Conservation (phyloP, 441 rosid species). For the Rhodomyrtus psidioides region DNA sequence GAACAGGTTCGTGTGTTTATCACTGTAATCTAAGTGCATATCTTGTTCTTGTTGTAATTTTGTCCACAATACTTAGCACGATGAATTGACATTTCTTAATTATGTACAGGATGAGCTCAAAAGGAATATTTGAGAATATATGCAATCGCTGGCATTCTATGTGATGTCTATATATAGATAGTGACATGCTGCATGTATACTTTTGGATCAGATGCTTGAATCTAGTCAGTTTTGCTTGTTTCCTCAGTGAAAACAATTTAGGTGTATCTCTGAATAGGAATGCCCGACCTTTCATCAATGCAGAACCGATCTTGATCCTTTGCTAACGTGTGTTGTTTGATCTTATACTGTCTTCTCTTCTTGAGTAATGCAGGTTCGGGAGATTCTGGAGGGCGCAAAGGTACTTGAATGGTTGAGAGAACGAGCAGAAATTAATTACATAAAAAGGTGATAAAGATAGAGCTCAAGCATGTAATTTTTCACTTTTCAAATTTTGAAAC, state of each 20-base stretch:
- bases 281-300: not conserved
- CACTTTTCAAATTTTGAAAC: not conserved
- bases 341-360: not conserved
- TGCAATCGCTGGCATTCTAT: not conserved
- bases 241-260: not conserved
- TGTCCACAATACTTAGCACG: not conserved
- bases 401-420: slow-evolving; percentile 95
- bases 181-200: not conserved
- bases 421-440: slow-evolving; percentile 57
- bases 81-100: not conserved
- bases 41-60: not conserved
- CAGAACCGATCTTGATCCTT: not conserved
- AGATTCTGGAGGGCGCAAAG: slow-evolving; percentile 85
- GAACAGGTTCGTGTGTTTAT: slow-evolving; percentile 55
- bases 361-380: slow-evolving; percentile 57
- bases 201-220: not conserved
- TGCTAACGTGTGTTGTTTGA: not conserved
- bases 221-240: not conserved
- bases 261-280: not conserved
- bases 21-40: not conserved
- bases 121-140: not conserved
- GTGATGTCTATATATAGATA: not conserved
- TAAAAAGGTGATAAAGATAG: slow-evolving; percentile 34
- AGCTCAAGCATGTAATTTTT: not conserved
- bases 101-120: not conserved